Base-by-base conservation (phyloP, 306 rosid genomes). In the Senna tora region DNA sequence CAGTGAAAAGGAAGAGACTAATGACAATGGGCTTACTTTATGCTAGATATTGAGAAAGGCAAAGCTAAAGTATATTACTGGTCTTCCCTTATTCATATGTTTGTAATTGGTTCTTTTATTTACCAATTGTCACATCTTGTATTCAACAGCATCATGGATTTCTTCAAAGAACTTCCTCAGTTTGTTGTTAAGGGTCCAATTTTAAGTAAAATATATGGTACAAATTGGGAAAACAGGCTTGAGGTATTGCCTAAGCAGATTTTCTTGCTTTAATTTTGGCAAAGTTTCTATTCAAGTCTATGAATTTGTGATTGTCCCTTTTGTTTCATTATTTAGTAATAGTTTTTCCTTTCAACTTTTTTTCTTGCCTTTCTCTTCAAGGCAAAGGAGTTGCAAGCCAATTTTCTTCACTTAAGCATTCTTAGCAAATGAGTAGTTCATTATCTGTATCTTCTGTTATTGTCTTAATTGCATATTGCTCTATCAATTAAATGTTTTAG, bases 141-240 rank as follows among this genome's bases (percentile, higher is more conserved):
- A 36, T 77, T 75, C 49, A 54, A 71, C 90, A 95, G 99, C 83
- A 80, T 95, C 65, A 78, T 81, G 57, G 97, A 92, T 58, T 95
- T 95, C 77, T 92, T 92, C 74, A 91, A 87, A 85, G 99, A 95
- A 87, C 88, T 95, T 72, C 97, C 97, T 67, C 99, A 95, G 84
- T 92, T 85, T 88, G 82, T 92, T 67, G 96, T 86, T 7, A 95
- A 90, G 82, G 93, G 96, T 80, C 79, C 93, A 59, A 80, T 84
- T 72, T 80, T 95, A 63, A 89, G 89, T 74, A 77, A 75, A 72
- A 14, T 81, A 34, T 89, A 88, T 75, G 99, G 99, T 58, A 16
- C 82, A 7, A 97, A 95, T 84, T 95, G 99, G 99, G 97, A 95
- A 77, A 85, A 59, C 80, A 95, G 85, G 86, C 92, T 95, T 25